A percentile compares a stretch with the other conserved stretches of the same genome.
Evolutionary conservation across 768 basidiomycete genomes (phyloP).

Genomic region (Lanmaoa pseudosensibilis): DNA sequence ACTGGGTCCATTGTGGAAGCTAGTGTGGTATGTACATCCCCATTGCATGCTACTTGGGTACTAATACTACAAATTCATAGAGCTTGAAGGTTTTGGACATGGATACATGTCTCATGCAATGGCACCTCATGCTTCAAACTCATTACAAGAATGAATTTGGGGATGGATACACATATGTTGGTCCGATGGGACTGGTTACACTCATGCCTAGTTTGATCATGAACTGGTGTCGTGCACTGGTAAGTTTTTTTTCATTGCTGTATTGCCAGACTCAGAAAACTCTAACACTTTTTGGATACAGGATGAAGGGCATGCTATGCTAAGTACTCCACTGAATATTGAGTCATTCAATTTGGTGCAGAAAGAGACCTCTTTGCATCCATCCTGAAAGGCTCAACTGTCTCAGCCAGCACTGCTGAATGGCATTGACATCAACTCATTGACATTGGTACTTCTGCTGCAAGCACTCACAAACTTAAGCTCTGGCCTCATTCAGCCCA

Average conservation of each 20-base stretch:
- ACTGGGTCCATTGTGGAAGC: too few relatives aligned
- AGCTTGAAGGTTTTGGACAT: neutral
- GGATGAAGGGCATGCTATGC: slow-evolving; percentile 7
- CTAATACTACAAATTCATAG: too few relatives aligned
- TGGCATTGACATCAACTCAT: neutral
- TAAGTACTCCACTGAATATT: slow-evolving; percentile 1
- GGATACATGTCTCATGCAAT: neutral
- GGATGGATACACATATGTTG: slow-evolving; percentile 3
- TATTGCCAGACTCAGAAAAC: neutral
- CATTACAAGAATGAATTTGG: slow-evolving; percentile 3
- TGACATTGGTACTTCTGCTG: slow-evolving; percentile 8
- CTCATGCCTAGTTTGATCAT: slow-evolving; percentile 7
- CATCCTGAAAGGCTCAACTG: neutral
- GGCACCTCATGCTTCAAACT: slow-evolving; percentile 5
- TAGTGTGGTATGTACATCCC: too few relatives aligned
- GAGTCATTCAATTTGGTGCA: neutral
- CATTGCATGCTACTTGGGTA: too few relatives aligned
- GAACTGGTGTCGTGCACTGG: slow-evolving; percentile 8
- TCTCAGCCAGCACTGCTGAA: neutral
- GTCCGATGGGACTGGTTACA: neutral
- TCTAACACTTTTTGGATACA: neutral
- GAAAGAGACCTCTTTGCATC: slow-evolving; percentile 1
- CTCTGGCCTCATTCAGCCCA: neutral
- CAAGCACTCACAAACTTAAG: neutral
- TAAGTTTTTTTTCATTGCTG: neutral